phyloP scores from a whole-genome alignment of 768 basidiomycete genomes.

The Boletellus ananiceps region DNA sequence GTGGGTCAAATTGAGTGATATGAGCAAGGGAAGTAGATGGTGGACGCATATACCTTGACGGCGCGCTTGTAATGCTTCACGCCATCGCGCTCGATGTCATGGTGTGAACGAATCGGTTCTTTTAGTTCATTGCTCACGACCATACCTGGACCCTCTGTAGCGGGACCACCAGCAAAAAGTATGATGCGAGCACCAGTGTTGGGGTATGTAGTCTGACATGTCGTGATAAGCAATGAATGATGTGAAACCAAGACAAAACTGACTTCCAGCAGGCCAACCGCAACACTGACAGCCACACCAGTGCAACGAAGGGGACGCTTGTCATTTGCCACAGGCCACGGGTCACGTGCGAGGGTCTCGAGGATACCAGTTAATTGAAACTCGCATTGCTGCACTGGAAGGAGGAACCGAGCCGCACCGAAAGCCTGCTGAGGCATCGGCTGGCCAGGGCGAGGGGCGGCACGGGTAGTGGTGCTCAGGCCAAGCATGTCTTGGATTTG shows the following conservation, averaged over 20 bases:
- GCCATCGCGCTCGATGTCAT: slow-evolving; percentile 95
- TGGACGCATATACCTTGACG: slow-evolving; percentile 61
- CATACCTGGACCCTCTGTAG: slow-evolving; percentile 95
- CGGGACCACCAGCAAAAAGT: slow-evolving; percentile 92
- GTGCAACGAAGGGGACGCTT: slow-evolving; percentile 92
- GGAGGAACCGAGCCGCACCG: slow-evolving; percentile 86
- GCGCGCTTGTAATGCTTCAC: slow-evolving; percentile 98
- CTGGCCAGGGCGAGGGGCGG: slow-evolving; percentile 83
- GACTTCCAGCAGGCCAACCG: slow-evolving; percentile 87
- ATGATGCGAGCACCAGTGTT: slow-evolving; percentile 96
- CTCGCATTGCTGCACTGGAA: slow-evolving; percentile 90
- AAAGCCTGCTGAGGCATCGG: slow-evolving; percentile 75
- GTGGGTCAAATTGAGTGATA: not conserved
- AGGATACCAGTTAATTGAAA: slow-evolving; percentile 94
- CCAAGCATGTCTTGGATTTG: slow-evolving; percentile 99
- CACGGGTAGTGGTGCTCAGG: slow-evolving; percentile 65
- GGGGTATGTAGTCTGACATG: slow-evolving; percentile 71
- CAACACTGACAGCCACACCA: slow-evolving; percentile 90
- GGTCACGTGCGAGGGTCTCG: slow-evolving; percentile 82
- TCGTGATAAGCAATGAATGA: not conserved
- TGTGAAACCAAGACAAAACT: slow-evolving; percentile 7
- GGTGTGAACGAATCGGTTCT: slow-evolving; percentile 97
- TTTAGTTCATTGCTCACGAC: slow-evolving; percentile 93
- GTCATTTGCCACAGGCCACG: slow-evolving; percentile 96
- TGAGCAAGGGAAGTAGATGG: not conserved